Evolutionary conservation across 2,329 filamentous ascomycete species (phyloP), one percentile per base, ranked within the genome.

Genomic region (Epichloe sylvatica): DNA sequence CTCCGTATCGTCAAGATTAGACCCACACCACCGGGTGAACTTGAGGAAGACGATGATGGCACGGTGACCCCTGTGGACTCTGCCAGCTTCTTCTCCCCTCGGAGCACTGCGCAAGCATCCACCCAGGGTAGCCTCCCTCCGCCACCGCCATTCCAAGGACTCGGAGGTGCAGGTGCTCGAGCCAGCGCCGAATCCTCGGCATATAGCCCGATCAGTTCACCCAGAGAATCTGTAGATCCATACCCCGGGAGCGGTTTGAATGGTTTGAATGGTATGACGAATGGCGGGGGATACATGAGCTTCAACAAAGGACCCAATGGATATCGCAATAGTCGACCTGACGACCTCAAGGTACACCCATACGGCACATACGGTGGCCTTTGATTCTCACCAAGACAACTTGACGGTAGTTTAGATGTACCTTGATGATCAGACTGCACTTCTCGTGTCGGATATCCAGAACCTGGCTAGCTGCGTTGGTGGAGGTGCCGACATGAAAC

Each of bases 1-100:
- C 74, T 96, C 48, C 84, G 86, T 45, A 71, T 78, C 5, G 89
- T 88, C 60, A 95, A 94, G 68, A 87, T 97, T 55, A 78, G 84
- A 34, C 74, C 81, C 8, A 92, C 86, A 0, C 82, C 85, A 2
- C 75, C 75, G 2, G 80, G 80, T 43, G 86, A 94, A 60, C 69
- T 92, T n/a, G 84, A 88, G 49, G 80, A 85, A 21, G 84, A 88
- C 11, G 83, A 88, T 46, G 83, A 88, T 47, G 79, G 76, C 47
- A 76, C 74, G 8, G 67, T 79, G 9, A 80, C 78, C 5, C 81
- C 83, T 0, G 74, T 83, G 39, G 82, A 85, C 51, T 81, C 80
- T 6, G 76, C 76, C 1, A 79, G 79, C 17, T 86, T 85, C 67
- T 84, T 86, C 63, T 85, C 72, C 47, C 79, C 72, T 52, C 74